phyloP scores from a whole-genome alignment of 306 rosid genomes.

The Dryas alaskensis region DNA sequence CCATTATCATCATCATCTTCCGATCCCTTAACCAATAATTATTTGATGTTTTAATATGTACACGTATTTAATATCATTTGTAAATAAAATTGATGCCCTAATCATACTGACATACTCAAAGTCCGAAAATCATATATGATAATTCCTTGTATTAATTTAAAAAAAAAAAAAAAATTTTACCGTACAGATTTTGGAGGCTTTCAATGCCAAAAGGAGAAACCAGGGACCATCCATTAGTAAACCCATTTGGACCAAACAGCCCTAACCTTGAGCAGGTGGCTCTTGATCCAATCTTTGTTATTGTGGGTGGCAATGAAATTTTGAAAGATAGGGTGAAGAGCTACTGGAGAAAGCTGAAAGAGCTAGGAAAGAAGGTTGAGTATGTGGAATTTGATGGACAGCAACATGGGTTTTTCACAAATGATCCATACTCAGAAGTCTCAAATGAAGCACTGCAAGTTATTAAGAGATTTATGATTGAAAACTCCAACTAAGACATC shows the following conservation, averaged over 20 bases:
- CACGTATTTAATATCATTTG: neutral
- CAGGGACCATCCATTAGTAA: slow-evolving; percentile 80
- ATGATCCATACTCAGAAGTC: slow-evolving; percentile 53
- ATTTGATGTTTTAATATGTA: neutral
- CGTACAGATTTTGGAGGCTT: slow-evolving; percentile 86
- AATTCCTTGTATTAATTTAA: neutral
- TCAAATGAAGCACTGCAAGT: slow-evolving; percentile 41
- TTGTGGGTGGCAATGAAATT: slow-evolving; percentile 70
- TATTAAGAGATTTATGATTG: slow-evolving; percentile 51
- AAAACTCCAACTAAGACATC: slow-evolving; percentile 34
- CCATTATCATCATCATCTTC: neutral
- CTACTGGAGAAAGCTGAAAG: slow-evolving; percentile 51
- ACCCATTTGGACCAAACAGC: slow-evolving; percentile 69
- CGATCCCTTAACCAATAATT: slow-evolving; percentile 1
- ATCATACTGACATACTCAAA: too few relatives aligned
- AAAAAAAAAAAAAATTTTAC: neutral
- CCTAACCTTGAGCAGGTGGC: slow-evolving; percentile 40
- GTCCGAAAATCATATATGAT: neutral
- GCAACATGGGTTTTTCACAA: slow-evolving; percentile 78
- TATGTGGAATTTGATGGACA: slow-evolving; percentile 70
- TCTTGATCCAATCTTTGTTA: slow-evolving; percentile 63
- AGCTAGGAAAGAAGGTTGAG: slow-evolving; percentile 52
- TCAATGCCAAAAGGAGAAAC: slow-evolving; percentile 63
- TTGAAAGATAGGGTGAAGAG: slow-evolving; percentile 69
- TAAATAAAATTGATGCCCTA: too few relatives aligned